Evolutionary conservation across 2,329 filamentous ascomycete species (phyloP).

Genomic region (Sporothrix protearum): DNA sequence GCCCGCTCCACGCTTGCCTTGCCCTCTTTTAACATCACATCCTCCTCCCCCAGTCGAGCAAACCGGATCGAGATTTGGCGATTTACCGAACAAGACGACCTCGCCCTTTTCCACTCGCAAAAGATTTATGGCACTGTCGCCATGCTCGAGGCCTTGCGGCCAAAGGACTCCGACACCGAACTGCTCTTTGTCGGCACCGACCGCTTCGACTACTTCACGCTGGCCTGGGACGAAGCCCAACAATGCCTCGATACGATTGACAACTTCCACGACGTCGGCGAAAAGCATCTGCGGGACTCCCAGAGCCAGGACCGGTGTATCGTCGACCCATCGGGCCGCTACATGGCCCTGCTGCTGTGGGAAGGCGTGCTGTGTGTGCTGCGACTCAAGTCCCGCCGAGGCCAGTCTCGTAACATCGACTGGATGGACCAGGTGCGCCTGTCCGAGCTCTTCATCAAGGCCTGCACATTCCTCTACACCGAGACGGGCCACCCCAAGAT

Average conservation of each 20-base stretch:
- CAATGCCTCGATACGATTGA: slow-evolving; percentile 51
- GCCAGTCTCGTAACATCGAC: slow-evolving; percentile 43
- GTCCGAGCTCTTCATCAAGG: slow-evolving; percentile 58
- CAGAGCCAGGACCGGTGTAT: slow-evolving; percentile 79
- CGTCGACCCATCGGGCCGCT: slow-evolving; percentile 72
- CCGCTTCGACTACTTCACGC: slow-evolving; percentile 83
- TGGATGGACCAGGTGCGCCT: slow-evolving; percentile 54
- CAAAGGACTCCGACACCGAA: slow-evolving; percentile 69
- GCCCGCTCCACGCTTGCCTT: not conserved
- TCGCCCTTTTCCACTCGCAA: slow-evolving; percentile 64
- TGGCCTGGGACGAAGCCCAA: slow-evolving; percentile 69
- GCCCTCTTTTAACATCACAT: slow-evolving; percentile 34
- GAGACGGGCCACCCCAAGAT: slow-evolving; percentile 57
- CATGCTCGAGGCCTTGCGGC: slow-evolving; percentile 76
- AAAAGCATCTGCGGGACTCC: slow-evolving; percentile 67
- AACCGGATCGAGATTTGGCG: slow-evolving; percentile 84
- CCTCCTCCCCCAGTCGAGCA: slow-evolving; percentile 60
- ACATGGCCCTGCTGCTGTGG: slow-evolving; percentile 57
- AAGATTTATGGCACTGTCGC: slow-evolving; percentile 81
- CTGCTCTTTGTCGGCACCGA: slow-evolving; percentile 92
- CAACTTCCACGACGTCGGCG: slow-evolving; percentile 51
- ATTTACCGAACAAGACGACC: slow-evolving; percentile 60
- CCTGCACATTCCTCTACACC: slow-evolving; percentile 55
- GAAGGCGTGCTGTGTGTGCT: slow-evolving; percentile 57
- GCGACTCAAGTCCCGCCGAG: slow-evolving; percentile 48